Evolutionary conservation across 805 yeast genomes (phyloP).

Genomic region (Jamesozyma hellenica): DNA sequence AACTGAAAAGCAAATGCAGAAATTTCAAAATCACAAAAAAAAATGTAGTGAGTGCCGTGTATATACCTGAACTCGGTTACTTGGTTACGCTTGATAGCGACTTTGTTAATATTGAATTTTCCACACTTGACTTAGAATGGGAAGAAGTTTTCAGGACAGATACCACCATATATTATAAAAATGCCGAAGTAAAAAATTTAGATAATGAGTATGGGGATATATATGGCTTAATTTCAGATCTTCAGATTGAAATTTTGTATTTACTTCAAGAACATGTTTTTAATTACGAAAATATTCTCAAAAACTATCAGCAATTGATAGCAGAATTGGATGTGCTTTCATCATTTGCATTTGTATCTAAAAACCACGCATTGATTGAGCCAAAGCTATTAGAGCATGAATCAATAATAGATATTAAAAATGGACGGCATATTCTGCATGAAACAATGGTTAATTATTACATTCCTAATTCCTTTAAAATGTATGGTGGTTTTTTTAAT

Average conservation of each 20-base stretch:
- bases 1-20: not conserved
- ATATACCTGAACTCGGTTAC: slow-evolving; percentile 40
- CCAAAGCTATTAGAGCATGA: slow-evolving; percentile 27
- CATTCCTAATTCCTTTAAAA: slow-evolving; percentile 35
- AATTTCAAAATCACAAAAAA: slow-evolving; percentile 3
- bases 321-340: slow-evolving; percentile 33
- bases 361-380: slow-evolving; percentile 19
- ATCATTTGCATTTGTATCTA: slow-evolving; percentile 29
- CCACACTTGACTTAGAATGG: slow-evolving; percentile 21
- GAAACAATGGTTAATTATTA: slow-evolving; percentile 32
- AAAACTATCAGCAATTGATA: slow-evolving; percentile 15
- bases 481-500: slow-evolving; percentile 18
- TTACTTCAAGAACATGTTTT: slow-evolving; percentile 23
- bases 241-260: slow-evolving; percentile 34
- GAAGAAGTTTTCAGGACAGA: slow-evolving; percentile 32
- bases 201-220: slow-evolving; percentile 36
- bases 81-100: slow-evolving; percentile 24
- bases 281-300: slow-evolving; percentile 7
- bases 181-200: slow-evolving; percentile 21
- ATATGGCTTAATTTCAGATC: slow-evolving; percentile 32
- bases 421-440: slow-evolving; percentile 41
- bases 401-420: slow-evolving; percentile 24
- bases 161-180: slow-evolving; percentile 32
- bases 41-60: slow-evolving; percentile 29
- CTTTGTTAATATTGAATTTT: slow-evolving; percentile 1